Evolutionary conservation across 345 rosid genomes (phyloP), one percentile per base, ranked within the genome.

Genomic region (Salix udensis): DNA sequence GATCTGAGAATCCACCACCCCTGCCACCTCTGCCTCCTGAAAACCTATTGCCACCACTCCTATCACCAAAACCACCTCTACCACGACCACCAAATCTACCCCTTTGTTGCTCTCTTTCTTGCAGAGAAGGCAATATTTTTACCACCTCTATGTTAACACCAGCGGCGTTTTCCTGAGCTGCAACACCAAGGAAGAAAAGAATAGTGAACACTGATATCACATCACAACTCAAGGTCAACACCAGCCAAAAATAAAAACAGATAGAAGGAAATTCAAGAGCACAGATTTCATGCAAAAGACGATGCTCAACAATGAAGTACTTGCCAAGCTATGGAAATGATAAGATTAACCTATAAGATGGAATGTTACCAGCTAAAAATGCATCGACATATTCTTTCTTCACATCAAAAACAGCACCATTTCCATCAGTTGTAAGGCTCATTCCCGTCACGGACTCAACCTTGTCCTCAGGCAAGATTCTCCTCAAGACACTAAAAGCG

Each of bases 381-480:
- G 75, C 34, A 73, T 94, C 96, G 58, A 92, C 31, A 75, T 96
- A 97, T 15, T 84, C 87, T 44, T 81, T 82, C 0, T 80, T 82
- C 21, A 94, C 97, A 80, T 96, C 98, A 77, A 96, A 96, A 23
- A 96, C 99, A 0, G 89, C 97, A 79, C 97, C 97, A 37, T 48
- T 87, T 70, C 90, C 91, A 78, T 96, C 97, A 52, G 91, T 91
- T 18, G 97, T 90, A 14, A 96, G 89, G 44, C 89, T 44, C 60
- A 96, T 71, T 58, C 99, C 99, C 80, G 91, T 83, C 70, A 96
- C 88, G 0, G 79, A 66, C 73, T 90, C 90, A n/a, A 89, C 98
- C 86, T 94, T 96, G n/a, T 87, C 93, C 85, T 96, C 99, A 0
- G 99, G 98, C 85, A 96, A 76, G 82, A 88, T 76, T 84, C 98